Evolutionary conservation across 2,329 filamentous ascomycete genomes (phyloP), one percentile per base, ranked within the genome.

Genomic region (Colletotrichum australisinense): DNA sequence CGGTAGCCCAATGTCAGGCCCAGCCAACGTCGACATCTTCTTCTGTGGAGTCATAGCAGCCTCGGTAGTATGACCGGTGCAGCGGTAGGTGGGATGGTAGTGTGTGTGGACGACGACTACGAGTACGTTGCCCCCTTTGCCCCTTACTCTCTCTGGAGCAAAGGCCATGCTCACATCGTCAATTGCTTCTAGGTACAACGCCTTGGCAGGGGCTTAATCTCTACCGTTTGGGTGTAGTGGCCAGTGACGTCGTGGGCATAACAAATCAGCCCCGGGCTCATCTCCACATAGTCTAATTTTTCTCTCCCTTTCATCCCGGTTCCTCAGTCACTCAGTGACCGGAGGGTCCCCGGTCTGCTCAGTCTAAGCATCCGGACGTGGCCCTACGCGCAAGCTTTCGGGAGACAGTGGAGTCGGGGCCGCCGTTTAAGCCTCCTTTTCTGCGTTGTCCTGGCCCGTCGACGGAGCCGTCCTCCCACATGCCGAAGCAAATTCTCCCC

Each of bases 391-490:
- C 70, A 64, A 73, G 70, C 70, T 57, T 65, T 64, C 46, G 46
- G 53, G 22, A 24, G 30, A 65, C 0, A 5, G 59, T 56, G 66
- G 70, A 59, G 67, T 24, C 46, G 53, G 69, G 1, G 22, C 55
- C 32, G 66, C 46, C 32, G 59, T 64, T 63, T 57, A 69, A 73
- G 59, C 42, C 66, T 69, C 66, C 59, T 63, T 72, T 72, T 69
- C 24, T 35, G 38, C 42, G 42, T 49, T 49, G 38, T 42, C 38
- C 14, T 42, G 38, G 38, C 8, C 38, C 38, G 38, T 49, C 42
- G 42, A 49, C 19, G 67, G 55, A 62, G n/a, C 16, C 8, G 12
- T 28, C 30, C 60, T 70, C 70, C 70, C 70, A 73, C 66, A 65
- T 70, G 16, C 70, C 70, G 70, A 56, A n/a, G 56, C 42, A 22